phyloP scores from a whole-genome alignment of 345 rosid genomes.

The Punica granatum region DNA sequence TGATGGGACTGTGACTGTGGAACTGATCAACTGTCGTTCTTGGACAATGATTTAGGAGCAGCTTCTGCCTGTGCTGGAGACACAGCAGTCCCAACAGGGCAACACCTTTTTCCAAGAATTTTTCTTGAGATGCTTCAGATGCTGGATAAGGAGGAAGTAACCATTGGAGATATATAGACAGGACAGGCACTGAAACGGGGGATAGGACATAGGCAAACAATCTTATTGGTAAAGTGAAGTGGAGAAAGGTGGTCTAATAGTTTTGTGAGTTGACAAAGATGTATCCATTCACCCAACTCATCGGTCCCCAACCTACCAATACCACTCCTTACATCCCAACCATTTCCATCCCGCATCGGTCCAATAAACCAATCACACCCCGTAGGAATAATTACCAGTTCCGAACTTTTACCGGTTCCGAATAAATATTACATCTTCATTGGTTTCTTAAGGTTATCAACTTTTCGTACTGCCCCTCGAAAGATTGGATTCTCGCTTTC shows the following conservation, averaged over 20 bases:
- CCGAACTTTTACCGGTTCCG: no score
- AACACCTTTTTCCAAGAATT: background rate
- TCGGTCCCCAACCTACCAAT: background rate
- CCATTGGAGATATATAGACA: background rate
- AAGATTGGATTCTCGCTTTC: no score
- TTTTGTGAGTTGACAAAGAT: background rate
- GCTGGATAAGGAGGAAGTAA: background rate
- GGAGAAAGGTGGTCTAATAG: background rate
- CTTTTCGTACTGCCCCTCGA: no score
- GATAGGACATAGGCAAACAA: background rate
- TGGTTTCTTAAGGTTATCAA: no score
- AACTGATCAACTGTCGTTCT: background rate
- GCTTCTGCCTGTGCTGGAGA: background rate
- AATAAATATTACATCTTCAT: no score
- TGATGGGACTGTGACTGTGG: background rate
- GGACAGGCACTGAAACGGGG: background rate
- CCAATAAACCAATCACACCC: no score
- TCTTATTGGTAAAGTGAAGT: background rate
- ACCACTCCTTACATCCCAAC: no score
- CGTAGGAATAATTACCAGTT: no score
- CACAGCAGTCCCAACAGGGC: background rate
- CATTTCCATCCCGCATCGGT: no score
- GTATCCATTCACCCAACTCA: conserved; percentile 1
- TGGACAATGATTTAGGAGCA: background rate
- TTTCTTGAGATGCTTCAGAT: background rate